Evolutionary conservation across 345 rosid species (phyloP), one percentile per base, ranked within the genome.

Genomic region (Linum tenue): DNA sequence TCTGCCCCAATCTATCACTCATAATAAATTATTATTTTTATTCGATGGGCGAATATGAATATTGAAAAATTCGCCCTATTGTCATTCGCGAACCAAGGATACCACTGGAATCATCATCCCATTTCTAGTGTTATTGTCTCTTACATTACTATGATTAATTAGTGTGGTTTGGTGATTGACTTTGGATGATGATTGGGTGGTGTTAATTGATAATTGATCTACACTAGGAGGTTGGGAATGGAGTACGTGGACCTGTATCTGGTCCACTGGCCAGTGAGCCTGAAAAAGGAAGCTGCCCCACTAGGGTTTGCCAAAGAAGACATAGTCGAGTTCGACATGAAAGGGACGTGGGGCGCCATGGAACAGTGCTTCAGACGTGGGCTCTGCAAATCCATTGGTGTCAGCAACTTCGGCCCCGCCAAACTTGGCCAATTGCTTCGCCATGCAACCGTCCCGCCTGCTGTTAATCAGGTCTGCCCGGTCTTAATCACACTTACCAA

Each of bases 231-330:
- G 60, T 62, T 82, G 55, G 68, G 70, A 66, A 48, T 75, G 17
- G 79, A 74, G 36, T 76, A 80, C 22, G 63, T 82, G 40, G 84
- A 82, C 55, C 74, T 76, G 14, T 73, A 82, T 64, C 72, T 79
- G 5, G 71, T 82, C 39, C 83, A 79, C 62, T 77, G 64, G 64
- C 86, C 83, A 0, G 69, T 73, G 39, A 77, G 76, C 37, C 37
- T 80, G 64, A 77, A 61, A 51, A 37, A 56, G 11, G 65, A 41
- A 17, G 57, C 63, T 1, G 35, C 55, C 22, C 58, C 56, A 31
- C 31, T 3, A 12, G 17, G 48, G 42, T 43, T 65, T 12, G 22
- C 56, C 3, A 62, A 62, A 17, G 75, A 41, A 2, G 74, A 69
- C 8, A 12, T 76, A 0, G 39, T 72, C 57, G 69, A 70, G n/a